Base-by-base conservation (phyloP, 2,329 filamentous ascomycete genomes). In the Aspergillus glaucus region DNA sequence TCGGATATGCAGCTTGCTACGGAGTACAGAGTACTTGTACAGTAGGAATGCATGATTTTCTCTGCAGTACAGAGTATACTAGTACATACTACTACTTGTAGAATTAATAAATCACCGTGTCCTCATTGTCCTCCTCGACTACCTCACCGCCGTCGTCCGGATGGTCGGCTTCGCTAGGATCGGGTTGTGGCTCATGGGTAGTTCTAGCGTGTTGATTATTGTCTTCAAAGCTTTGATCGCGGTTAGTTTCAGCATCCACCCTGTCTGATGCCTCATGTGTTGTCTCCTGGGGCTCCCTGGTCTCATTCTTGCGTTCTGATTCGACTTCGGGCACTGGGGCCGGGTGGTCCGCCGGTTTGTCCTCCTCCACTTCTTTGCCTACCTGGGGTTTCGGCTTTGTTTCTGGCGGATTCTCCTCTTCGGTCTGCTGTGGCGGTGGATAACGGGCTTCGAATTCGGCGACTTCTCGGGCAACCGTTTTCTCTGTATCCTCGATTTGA, bases 61-160 rank as follows among this genome's bases (percentile, higher is more conserved):
- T 30, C 26, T 30, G 26, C 26, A 36, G 14, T n/a, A n/a, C n/a
- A n/a, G n/a, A n/a, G n/a, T 36, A 36, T 9, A 36, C 15, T 17
- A 3, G 4, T 36, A 36, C 17, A 44, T 36, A 22, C 22, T 21
- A 21, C 21, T 22, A 22, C 22, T 22, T 22, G 22, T 22, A 22
- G 22, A 28, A 19, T 55, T 61, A 95, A 73, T 95, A 95, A 51
- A 95, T 92, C 46, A 95, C 88, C 59, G 86, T 90, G 62, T 95
- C 90, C 72, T 96, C 90, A 51, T 89, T 88, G 47, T 86, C 87
- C 67, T 86, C 87, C 67, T 93, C 83, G 56, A 94, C 78, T 49
- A 92, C 84, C 61, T 91, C 87, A 46, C 82, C 86, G 45, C 80
- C 78, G 53, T 89, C 84, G 60, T 91, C 86, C 51, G 86, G 72